Conservation (phyloP, 2,329 filamentous ascomycete species). For the Aspergillus tubingensis region DNA sequence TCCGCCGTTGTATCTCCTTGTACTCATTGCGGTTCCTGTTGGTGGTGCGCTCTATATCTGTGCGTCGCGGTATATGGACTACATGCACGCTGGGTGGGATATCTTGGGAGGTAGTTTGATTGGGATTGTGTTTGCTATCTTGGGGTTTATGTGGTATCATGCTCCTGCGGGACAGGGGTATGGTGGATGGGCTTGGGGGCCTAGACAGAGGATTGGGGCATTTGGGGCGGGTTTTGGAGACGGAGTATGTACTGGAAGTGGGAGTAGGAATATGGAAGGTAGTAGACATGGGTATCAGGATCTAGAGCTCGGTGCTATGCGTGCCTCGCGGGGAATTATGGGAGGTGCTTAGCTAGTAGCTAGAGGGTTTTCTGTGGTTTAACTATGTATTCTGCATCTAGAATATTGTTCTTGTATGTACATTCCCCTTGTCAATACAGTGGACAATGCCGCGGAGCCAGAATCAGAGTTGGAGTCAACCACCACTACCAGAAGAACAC, state of each 20-base stretch:
- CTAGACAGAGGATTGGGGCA: neutral
- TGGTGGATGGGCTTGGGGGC: neutral
- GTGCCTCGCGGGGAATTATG: neutral
- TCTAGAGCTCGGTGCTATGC: neutral
- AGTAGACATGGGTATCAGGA: neutral
- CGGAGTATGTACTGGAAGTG: neutral
- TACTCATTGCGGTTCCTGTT: neutral
- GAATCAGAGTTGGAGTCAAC: no score
- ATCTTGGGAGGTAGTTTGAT: neutral
- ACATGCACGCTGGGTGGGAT: conserved; percentile 9
- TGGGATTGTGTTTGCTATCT: neutral
- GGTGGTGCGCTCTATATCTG: conserved; percentile 1
- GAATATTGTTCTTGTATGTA: no score
- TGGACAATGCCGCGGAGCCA: no score
- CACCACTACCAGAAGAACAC: no score
- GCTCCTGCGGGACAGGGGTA: neutral
- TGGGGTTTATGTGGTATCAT: conserved; percentile 3
- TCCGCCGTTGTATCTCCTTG: neutral
- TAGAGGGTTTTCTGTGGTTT: no score
- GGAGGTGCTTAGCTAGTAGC: neutral
- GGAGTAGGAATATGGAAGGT: neutral
- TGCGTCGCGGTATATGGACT: conserved; percentile 4
- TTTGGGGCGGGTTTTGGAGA: neutral
- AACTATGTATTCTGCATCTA: no score
- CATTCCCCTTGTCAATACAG: no score